Conservation (phyloP, 768 basidiomycete species). For the Psilocybe cubensis region DNA sequence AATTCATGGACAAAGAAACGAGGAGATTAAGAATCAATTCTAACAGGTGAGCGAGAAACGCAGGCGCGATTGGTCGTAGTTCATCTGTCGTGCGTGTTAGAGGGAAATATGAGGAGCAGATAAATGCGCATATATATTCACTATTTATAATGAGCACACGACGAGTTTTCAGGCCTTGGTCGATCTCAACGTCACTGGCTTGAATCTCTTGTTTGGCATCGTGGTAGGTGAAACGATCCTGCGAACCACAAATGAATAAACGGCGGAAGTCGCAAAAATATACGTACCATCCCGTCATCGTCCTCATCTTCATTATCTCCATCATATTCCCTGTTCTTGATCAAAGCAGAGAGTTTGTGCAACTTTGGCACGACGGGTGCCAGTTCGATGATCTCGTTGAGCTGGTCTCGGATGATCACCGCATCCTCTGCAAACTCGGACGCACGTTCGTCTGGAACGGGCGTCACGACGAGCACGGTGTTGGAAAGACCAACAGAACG, state of each 20-base stretch:
- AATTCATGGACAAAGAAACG: conserved; percentile 60
- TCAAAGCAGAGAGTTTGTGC: conserved; percentile 61
- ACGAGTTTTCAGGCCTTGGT: conserved; percentile 61
- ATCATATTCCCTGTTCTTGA: conserved; percentile 73
- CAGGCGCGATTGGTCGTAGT: conserved; percentile 72
- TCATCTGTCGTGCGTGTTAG: conserved; percentile 47
- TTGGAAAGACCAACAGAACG: conserved; percentile 92
- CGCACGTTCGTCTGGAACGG: conserved; percentile 38
- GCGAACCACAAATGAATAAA: conserved; percentile 12
- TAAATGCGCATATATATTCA: conserved; percentile 27
- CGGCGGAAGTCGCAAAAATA: background rate
- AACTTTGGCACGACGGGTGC: conserved; percentile 77
- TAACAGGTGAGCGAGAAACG: conserved; percentile 71
- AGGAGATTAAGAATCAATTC: conserved; percentile 76
- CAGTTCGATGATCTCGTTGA: conserved; percentile 86
- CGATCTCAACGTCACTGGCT: conserved; percentile 80
- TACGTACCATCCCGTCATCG: conserved; percentile 24
- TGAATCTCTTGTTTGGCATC: conserved; percentile 71
- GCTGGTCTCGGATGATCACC: conserved; percentile 76
- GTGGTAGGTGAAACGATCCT: conserved; percentile 55
- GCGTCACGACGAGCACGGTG: conserved; percentile 75
- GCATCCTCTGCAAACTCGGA: conserved; percentile 37
- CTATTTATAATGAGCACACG: conserved; percentile 78
- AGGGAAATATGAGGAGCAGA: background rate
- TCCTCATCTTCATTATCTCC: conserved; percentile 70